phyloP scores from a whole-genome alignment of 768 basidiomycete species.

The Lepiota brunneoincarnata region DNA sequence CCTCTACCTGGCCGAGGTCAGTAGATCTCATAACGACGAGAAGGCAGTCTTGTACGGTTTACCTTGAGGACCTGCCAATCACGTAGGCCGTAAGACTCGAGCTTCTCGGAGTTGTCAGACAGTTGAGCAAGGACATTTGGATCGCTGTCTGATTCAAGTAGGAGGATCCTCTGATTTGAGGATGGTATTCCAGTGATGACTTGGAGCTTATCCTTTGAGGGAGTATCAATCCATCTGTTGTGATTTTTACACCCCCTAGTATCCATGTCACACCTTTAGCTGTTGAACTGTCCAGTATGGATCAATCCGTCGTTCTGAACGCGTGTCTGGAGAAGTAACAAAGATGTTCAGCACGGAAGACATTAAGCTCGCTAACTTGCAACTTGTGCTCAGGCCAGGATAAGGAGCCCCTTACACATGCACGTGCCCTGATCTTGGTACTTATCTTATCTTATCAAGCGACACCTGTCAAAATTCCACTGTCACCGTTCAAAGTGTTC shows the following conservation, averaged over 20 bases:
- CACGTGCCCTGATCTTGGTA: slow-evolving; percentile 7
- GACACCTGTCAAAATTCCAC: too few species aligned
- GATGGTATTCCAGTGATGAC: slow-evolving; percentile 88
- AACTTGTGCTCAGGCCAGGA: background rate
- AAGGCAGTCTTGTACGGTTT: slow-evolving; percentile 17
- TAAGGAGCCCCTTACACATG: background rate
- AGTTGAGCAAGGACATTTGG: slow-evolving; percentile 49
- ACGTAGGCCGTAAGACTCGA: slow-evolving; percentile 72
- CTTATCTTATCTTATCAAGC: slow-evolving; percentile 3
- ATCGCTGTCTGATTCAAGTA: slow-evolving; percentile 60
- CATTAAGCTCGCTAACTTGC: slow-evolving; percentile 17
- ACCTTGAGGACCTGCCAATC: slow-evolving; percentile 86
- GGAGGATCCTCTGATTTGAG: slow-evolving; percentile 63
- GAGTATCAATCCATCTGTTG: slow-evolving; percentile 4
- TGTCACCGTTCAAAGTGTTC: too few species aligned
- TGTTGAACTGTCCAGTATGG: slow-evolving; percentile 68
- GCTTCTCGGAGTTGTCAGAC: slow-evolving; percentile 60
- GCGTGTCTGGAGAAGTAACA: slow-evolving; percentile 84
- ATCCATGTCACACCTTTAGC: slow-evolving; percentile 64
- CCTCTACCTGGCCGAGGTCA: slow-evolving; percentile 51
- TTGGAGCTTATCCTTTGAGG: slow-evolving; percentile 71
- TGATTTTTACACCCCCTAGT: background rate
- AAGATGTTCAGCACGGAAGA: slow-evolving; percentile 58
- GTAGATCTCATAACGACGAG: background rate
- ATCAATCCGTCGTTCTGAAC: slow-evolving; percentile 85